Evolutionary conservation across 257 asterid genomes (phyloP).

Genomic region (Cinchona pubescens): DNA sequence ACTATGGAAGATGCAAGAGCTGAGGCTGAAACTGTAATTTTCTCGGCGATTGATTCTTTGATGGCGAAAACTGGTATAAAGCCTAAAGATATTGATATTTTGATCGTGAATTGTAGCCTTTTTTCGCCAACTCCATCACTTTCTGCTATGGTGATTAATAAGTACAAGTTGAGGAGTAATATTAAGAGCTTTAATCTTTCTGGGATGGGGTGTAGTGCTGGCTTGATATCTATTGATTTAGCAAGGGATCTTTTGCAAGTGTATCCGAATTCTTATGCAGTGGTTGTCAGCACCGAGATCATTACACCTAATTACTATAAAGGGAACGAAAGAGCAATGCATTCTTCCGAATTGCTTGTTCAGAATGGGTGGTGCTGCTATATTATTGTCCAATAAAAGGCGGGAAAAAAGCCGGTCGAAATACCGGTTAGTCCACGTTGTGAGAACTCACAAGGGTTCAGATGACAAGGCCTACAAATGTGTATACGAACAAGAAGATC

Average conservation of each 20-base stretch:
- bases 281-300: conserved; percentile 71
- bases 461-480: conserved; percentile 79
- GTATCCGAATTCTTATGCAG: conserved; percentile 55
- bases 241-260: conserved; percentile 79
- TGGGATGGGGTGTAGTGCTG: conserved; percentile 95
- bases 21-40: conserved; percentile 68
- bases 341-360: conserved; percentile 78
- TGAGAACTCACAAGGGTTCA: conserved; percentile 80
- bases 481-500: conserved; percentile 77
- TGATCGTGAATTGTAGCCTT: conserved; percentile 74
- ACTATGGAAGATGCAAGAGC: conserved; percentile 71
- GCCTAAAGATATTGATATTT: conserved; percentile 67
- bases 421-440: conserved; percentile 66
- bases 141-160: conserved; percentile 77
- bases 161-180: conserved; percentile 69
- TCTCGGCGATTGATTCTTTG: conserved; percentile 58
- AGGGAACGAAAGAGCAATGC: conserved; percentile 88
- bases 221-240: conserved; percentile 65
- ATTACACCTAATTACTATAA: conserved; percentile 79
- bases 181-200: conserved; percentile 66
- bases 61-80: conserved; percentile 53
- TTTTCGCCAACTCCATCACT: conserved; percentile 86
- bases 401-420: conserved; percentile 55
- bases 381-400: conserved; percentile 65
- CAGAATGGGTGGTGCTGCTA: conserved; percentile 83